Evolutionary conservation across 108 stramenopile genomes (phyloP).

Genomic region (Mediolabrus comicus): DNA sequence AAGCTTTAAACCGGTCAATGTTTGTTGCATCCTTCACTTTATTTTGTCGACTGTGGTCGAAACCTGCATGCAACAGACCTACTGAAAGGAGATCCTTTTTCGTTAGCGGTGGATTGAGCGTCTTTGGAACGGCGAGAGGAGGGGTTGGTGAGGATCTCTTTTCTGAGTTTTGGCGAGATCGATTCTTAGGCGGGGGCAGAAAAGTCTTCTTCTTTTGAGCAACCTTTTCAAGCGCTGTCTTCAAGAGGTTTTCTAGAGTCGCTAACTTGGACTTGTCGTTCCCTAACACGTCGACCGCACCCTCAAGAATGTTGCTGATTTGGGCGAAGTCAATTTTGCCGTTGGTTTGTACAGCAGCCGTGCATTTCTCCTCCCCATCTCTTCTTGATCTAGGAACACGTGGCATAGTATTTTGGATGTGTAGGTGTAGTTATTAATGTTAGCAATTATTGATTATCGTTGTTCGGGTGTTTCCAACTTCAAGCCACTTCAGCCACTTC

Average conservation of each 20-base stretch:
- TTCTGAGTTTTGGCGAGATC: not conserved
- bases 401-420: not conserved
- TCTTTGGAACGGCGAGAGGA: not conserved
- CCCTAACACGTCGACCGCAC: not conserved
- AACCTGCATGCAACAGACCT: conserved; percentile 5
- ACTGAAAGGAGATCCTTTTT: not conserved
- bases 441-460: too few species aligned
- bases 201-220: not conserved
- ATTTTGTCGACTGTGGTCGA: conserved; percentile 4
- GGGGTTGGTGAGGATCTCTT: not conserved
- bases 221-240: not conserved
- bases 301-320: not conserved
- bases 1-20: not conserved
- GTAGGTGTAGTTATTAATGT: too few species aligned
- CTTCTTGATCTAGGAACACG: not conserved
- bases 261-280: not conserved
- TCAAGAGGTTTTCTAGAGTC: not conserved
- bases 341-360: not conserved
- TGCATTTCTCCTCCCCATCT: not conserved
- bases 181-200: not conserved
- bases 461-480: too few species aligned
- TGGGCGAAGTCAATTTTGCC: not conserved
- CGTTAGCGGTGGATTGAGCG: not conserved
- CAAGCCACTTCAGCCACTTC: too few species aligned
- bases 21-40: conserved; percentile 1